Conservation (phyloP, 148 eudicot species). For the Camellia lanceoleosa region DNA sequence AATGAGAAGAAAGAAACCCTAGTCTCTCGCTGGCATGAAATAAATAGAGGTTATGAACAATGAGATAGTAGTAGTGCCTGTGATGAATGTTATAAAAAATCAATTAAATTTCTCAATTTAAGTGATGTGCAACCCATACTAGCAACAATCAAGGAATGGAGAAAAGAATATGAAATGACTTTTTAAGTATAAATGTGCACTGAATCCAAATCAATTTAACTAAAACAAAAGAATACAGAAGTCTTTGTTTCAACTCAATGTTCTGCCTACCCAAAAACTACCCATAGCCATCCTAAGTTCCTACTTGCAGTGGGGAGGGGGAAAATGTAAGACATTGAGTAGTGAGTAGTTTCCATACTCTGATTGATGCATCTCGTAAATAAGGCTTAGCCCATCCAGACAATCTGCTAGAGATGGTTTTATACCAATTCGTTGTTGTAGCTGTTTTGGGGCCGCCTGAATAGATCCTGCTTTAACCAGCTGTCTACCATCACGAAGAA, state of each 20-base stretch:
- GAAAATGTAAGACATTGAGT: not conserved
- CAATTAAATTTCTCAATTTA: not conserved
- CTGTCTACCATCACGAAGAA: constrained; percentile 70
- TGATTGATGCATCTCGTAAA: constrained; percentile 76
- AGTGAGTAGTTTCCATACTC: constrained; percentile 51
- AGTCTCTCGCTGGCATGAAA: not conserved
- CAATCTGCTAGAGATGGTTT: constrained; percentile 83
- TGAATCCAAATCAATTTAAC: constrained; percentile 1
- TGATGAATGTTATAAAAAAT: not conserved
- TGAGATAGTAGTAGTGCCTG: not conserved
- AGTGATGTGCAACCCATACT: not conserved
- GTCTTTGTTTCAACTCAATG: not conserved
- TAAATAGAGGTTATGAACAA: not conserved
- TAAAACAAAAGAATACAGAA: not conserved
- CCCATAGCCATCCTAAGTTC: not conserved
- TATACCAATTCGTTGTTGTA: constrained; percentile 62
- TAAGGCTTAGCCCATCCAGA: constrained; percentile 62
- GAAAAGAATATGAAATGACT: not conserved
- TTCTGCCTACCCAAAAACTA: not conserved
- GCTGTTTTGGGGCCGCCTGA: constrained; percentile 40
- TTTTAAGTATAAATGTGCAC: not conserved
- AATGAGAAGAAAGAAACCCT: not conserved
- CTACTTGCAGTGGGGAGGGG: not conserved
- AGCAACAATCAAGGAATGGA: not conserved
- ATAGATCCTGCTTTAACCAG: constrained; percentile 54